Percentiles rank a stretch among this genome's conserved stretches.
These are phyloP conservation scores for Pythium dissotocum DNA, from an alignment of 352 stramenopile species.

Conservation along the genomic window DNA sequence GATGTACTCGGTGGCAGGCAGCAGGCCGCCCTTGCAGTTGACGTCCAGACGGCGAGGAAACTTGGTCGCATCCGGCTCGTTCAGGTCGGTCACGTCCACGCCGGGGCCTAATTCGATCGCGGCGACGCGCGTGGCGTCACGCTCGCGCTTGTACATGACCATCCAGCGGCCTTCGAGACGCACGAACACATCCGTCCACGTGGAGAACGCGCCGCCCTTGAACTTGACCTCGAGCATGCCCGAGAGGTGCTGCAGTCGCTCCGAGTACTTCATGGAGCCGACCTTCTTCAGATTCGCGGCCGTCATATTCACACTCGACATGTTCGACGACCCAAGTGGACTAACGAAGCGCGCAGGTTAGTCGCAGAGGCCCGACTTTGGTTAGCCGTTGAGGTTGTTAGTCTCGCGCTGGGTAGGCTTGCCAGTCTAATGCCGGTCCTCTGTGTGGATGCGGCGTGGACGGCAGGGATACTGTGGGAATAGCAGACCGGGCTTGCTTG, in stretches of 20 bases:
- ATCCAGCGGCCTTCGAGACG: conserved; percentile 70
- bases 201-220: conserved; percentile 64
- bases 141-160: conserved; percentile 68
- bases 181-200: conserved; percentile 66
- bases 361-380: not conserved
- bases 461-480: not conserved
- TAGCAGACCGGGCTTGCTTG: not conserved
- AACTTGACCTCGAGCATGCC: conserved; percentile 71
- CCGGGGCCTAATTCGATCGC: conserved; percentile 73
- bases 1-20: conserved; percentile 68
- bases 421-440: not conserved
- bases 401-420: not conserved
- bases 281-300: conserved; percentile 15
- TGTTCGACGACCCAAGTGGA: not conserved
- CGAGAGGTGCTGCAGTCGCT: conserved; percentile 49
- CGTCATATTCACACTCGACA: not conserved
- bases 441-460: not conserved
- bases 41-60: conserved; percentile 80
- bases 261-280: conserved; percentile 30
- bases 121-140: conserved; percentile 51
- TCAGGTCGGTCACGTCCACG: conserved; percentile 64
- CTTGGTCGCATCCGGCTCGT: conserved; percentile 62
- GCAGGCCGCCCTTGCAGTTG: conserved; percentile 62
- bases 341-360: not conserved
- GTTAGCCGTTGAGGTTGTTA: not conserved